Conservation (phyloP, 257 asterid species). For the Jacaranda mimosifolia region DNA sequence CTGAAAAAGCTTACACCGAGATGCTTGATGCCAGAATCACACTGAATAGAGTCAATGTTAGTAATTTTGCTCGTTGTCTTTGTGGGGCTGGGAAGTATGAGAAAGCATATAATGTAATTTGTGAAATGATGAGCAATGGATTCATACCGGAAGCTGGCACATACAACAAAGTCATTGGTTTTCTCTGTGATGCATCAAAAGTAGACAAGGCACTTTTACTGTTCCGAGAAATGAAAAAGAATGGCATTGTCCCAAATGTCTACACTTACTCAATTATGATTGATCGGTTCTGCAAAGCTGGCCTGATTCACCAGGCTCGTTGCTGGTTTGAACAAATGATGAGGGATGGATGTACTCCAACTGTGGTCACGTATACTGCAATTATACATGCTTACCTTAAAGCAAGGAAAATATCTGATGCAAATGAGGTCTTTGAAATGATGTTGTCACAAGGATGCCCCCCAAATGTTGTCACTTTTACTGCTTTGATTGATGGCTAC, state of each 20-base stretch:
- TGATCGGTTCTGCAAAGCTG: slow-evolving; percentile 90
- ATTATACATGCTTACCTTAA: slow-evolving; percentile 92
- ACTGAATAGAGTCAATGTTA: slow-evolving; percentile 77
- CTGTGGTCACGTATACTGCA: slow-evolving; percentile 88
- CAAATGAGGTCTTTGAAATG: slow-evolving; percentile 76
- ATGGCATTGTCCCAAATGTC: slow-evolving; percentile 76
- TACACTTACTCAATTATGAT: slow-evolving; percentile 89
- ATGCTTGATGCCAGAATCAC: slow-evolving; percentile 71
- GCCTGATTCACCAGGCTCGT: slow-evolving; percentile 87
- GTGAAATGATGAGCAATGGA: slow-evolving; percentile 84
- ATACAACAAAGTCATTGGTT: slow-evolving; percentile 80
- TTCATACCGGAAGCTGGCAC: slow-evolving; percentile 87
- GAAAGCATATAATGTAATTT: slow-evolving; percentile 69
- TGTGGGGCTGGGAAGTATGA: slow-evolving; percentile 77
- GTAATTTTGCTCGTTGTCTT: slow-evolving; percentile 79
- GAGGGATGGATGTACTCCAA: slow-evolving; percentile 77
- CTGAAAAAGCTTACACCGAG: slow-evolving; percentile 80
- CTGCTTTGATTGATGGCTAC: slow-evolving; percentile 92
- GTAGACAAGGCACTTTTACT: slow-evolving; percentile 80
- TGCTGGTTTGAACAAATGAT: slow-evolving; percentile 87
- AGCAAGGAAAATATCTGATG: slow-evolving; percentile 71
- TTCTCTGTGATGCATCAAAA: slow-evolving; percentile 78
- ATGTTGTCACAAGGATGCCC: slow-evolving; percentile 80
- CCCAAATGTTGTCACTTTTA: slow-evolving; percentile 86
- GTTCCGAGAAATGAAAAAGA: slow-evolving; percentile 79